These are phyloP conservation scores for Balansia obtecta DNA, from an alignment of 2,329 filamentous ascomycete species.

Conservation along the genomic window DNA sequence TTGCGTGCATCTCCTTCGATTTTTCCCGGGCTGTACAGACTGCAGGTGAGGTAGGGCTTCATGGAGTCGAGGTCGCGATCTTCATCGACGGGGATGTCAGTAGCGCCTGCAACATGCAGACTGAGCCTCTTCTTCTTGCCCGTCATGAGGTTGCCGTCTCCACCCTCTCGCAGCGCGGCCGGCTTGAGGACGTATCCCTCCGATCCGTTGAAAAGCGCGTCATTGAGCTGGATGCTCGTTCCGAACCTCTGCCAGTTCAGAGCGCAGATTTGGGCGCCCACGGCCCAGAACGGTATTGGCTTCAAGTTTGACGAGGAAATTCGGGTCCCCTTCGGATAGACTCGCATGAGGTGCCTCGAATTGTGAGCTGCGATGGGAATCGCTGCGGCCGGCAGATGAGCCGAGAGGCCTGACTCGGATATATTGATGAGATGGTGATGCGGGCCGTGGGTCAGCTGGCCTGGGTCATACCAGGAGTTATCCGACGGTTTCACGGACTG, in stretches of 20 bases:
- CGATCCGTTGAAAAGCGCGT: conserved; percentile 52
- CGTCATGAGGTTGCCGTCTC: conserved; percentile 34
- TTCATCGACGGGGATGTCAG: conserved; percentile 42
- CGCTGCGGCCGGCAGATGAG: conserved; percentile 34
- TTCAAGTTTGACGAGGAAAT: conserved; percentile 54
- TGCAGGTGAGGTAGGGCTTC: conserved; percentile 54
- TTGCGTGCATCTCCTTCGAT: conserved; percentile 38
- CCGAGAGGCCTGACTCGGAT: conserved; percentile 46
- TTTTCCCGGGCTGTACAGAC: conserved; percentile 45
- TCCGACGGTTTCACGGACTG: conserved; percentile 56
- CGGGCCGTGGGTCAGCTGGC: conserved; percentile 38
- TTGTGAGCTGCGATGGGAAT: conserved; percentile 46
- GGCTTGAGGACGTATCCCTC: conserved; percentile 57
- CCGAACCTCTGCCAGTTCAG: conserved; percentile 61
- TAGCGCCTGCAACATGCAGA: conserved; percentile 49
- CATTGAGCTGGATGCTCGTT: conserved; percentile 53
- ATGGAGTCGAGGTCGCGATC: conserved; percentile 39
- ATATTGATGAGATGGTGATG: conserved; percentile 59
- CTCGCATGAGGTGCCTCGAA: conserved; percentile 53
- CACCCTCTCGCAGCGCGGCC: conserved; percentile 41
- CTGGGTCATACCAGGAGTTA: conserved; percentile 50
- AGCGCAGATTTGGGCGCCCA: conserved; percentile 57
- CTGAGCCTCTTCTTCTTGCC: conserved; percentile 36
- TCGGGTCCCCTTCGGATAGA: conserved; percentile 56
- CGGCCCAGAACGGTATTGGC: conserved; percentile 51